phyloP scores from a whole-genome alignment of 225 moss, liverwort and hornwort genomes.

The Rhytidiadelphus loreus region DNA sequence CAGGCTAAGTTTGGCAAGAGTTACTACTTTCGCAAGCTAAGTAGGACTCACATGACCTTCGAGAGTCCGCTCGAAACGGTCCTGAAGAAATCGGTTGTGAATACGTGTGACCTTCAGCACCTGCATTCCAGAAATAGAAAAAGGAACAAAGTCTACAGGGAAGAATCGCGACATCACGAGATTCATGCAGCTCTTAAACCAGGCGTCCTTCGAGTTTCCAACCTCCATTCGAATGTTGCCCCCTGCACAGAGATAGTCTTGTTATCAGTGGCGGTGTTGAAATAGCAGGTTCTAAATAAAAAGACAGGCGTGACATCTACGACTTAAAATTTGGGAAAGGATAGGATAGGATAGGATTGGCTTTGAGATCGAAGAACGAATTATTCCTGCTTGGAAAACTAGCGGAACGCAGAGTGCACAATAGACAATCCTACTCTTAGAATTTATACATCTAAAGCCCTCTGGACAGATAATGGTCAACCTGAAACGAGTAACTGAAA shows the following conservation, averaged over 20 bases:
- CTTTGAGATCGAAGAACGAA: background rate
- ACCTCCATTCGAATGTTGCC: slow-evolving; percentile 93
- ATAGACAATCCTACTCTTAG: background rate
- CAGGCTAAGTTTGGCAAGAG: background rate
- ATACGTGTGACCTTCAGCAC: slow-evolving; percentile 90
- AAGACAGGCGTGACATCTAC: background rate
- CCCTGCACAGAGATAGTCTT: slow-evolving; percentile 25
- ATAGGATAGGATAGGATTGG: background rate
- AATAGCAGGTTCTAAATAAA: background rate
- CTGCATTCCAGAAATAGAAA: slow-evolving; percentile 69
- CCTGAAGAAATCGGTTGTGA: slow-evolving; percentile 85
- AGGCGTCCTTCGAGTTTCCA: slow-evolving; percentile 65
- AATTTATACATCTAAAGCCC: background rate
- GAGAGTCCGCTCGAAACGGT: slow-evolving; percentile 62
- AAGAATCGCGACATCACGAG: slow-evolving; percentile 83
- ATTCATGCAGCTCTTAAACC: slow-evolving; percentile 87
- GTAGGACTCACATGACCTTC: slow-evolving; percentile 55
- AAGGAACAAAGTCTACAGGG: slow-evolving; percentile 56
- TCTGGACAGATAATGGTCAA: background rate
- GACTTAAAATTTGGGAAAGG: background rate
- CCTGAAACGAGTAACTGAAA: background rate
- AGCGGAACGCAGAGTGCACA: background rate
- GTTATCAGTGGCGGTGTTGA: background rate
- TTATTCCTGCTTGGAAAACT: background rate
- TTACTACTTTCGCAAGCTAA: background rate